Percentiles rank a stretch among this genome's conserved stretches.
These are phyloP conservation scores for Aspergillus panamensis DNA, from an alignment of 495 filamentous ascomycete species.

Conservation along the genomic window DNA sequence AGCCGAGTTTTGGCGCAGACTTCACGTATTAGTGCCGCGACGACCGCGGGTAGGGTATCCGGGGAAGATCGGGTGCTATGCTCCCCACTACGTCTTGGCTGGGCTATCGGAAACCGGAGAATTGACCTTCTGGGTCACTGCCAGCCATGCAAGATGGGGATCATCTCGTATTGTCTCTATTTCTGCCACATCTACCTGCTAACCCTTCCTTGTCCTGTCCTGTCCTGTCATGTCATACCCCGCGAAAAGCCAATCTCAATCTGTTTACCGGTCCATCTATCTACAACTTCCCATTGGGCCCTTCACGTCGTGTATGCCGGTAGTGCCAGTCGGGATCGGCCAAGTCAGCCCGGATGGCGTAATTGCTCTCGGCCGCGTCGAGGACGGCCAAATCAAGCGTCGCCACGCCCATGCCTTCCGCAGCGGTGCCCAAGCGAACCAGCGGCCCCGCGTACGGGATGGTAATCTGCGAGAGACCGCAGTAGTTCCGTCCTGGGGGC, in stretches of 20 bases:
- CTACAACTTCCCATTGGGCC: neutral
- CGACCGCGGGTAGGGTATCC: no score
- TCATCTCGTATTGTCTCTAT: neutral
- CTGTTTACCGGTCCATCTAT: neutral
- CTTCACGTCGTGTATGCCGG: slow-evolving; percentile 1
- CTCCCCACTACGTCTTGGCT: neutral
- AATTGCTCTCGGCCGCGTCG: slow-evolving; percentile 7
- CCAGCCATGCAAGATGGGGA: neutral
- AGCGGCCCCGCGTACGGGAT: slow-evolving; percentile 6
- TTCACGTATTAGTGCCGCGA: neutral
- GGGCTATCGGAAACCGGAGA: neutral
- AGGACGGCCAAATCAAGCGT: slow-evolving; percentile 2
- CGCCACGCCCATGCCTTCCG: slow-evolving; percentile 6
- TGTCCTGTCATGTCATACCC: no score
- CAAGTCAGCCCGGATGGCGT: slow-evolving; percentile 5
- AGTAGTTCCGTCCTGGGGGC: slow-evolving; percentile 10
- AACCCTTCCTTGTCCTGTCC: no score
- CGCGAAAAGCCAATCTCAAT: no score
- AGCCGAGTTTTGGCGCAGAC: neutral
- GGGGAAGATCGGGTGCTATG: neutral
- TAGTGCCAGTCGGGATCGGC: slow-evolving; percentile 7
- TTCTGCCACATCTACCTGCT: neutral
- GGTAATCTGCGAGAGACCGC: slow-evolving; percentile 3
- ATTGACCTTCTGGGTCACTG: neutral
- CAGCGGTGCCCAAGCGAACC: slow-evolving; percentile 1